Percentiles rank a stretch among this genome's conserved stretches.
phyloP scores from a whole-genome alignment of 441 rosid species.

The Populus hybrid region DNA sequence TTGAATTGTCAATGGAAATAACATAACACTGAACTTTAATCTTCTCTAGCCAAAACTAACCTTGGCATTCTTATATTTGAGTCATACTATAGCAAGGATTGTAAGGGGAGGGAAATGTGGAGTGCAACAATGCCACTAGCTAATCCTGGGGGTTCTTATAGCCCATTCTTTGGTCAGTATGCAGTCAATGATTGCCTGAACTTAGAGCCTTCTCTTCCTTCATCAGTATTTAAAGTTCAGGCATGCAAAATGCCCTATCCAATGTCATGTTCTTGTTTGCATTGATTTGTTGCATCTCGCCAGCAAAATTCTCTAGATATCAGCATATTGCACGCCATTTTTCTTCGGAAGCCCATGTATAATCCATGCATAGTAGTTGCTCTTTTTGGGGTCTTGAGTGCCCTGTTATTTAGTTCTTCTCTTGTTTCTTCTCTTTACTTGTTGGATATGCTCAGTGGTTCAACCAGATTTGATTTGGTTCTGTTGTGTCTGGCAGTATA shows the following conservation, averaged over 20 bases:
- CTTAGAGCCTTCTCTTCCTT: neutral
- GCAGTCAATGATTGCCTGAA: neutral
- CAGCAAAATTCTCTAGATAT: too few species aligned
- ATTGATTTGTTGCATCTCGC: neutral
- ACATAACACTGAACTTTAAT: neutral
- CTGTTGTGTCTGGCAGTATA: conserved; percentile 58
- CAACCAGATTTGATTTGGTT: conserved; percentile 5
- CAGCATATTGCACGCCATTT: too few species aligned
- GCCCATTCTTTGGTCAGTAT: neutral
- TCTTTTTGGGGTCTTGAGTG: neutral
- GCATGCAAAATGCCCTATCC: neutral
- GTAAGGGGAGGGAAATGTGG: neutral
- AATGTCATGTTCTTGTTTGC: neutral
- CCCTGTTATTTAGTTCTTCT: neutral
- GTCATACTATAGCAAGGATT: neutral
- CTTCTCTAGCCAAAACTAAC: too few species aligned
- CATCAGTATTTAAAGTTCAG: neutral
- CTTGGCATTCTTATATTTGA: neutral
- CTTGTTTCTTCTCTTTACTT: conserved; percentile 14
- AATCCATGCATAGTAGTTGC: neutral
- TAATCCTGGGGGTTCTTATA: neutral
- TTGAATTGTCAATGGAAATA: neutral
- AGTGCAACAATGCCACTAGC: neutral
- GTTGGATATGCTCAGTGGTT: conserved; percentile 7
- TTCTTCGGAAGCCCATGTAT: too few species aligned